Conservation (phyloP, 202 grass and related monocot genomes). For the Sporobolus alterniflorus region DNA sequence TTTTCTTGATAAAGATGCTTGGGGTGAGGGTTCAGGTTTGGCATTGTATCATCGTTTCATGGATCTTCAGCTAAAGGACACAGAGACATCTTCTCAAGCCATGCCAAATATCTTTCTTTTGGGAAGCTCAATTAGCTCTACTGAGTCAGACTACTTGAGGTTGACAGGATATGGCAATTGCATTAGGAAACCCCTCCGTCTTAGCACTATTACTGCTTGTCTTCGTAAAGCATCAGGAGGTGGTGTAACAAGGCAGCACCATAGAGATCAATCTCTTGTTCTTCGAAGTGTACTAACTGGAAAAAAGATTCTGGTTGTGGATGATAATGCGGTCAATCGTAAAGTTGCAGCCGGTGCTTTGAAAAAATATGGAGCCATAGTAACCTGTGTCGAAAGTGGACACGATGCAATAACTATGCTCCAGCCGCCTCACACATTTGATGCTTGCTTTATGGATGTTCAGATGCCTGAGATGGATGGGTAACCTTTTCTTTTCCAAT, state of each 20-base stretch:
- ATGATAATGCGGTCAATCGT: conserved; percentile 82
- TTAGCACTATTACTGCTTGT: conserved; percentile 72
- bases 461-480: conserved; percentile 96
- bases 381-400: conserved; percentile 79
- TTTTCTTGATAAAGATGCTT: conserved; percentile 83
- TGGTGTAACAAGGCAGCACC: conserved; percentile 41
- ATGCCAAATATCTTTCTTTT: conserved; percentile 70
- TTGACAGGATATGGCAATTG: conserved; percentile 55
- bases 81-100: conserved; percentile 46
- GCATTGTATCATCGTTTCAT: conserved; percentile 47
- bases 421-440: conserved; percentile 66
- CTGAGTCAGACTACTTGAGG: conserved; percentile 53
- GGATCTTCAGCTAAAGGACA: conserved; percentile 48
- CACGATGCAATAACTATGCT: conserved; percentile 74
- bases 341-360: conserved; percentile 80
- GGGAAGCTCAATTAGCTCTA: conserved; percentile 56
- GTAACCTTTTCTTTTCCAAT: conserved; percentile 46
- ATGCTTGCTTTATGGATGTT: conserved; percentile 95
- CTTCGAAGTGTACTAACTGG: conserved; percentile 68
- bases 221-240: conserved; percentile 63
- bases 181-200: conserved; percentile 76
- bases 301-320: conserved; percentile 74
- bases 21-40: conserved; percentile 60
- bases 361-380: conserved; percentile 79
- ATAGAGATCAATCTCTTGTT: conserved; percentile 53